phyloP scores from a whole-genome alignment of 192 early-diverging fungal species.

The Entomortierella parvispora region DNA sequence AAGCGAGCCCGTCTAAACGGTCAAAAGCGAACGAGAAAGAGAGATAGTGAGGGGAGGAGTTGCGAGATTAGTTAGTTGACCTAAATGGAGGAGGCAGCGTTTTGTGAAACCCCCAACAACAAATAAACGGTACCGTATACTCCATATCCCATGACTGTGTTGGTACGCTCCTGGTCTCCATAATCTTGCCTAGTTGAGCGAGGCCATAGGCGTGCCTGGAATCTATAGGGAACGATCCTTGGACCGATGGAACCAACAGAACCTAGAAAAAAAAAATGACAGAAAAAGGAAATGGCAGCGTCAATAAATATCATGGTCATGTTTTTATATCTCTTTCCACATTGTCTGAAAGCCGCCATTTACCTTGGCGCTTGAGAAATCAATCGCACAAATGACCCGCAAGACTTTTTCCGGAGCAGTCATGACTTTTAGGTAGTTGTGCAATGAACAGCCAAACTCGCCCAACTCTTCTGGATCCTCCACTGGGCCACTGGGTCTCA shows the following conservation, averaged over 20 bases:
- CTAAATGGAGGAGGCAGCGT: background rate
- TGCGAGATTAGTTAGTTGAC: background rate
- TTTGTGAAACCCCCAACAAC: too few relatives aligned
- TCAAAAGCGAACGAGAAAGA: background rate
- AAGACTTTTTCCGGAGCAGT: constrained; percentile 60
- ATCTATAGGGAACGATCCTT: constrained; percentile 48
- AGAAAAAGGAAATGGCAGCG: background rate
- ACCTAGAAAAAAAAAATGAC: constrained; percentile 17
- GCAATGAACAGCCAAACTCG: constrained; percentile 58
- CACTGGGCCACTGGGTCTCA: constrained; percentile 6
- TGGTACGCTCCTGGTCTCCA: constrained; percentile 17
- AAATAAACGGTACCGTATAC: constrained; percentile 50
- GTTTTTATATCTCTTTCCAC: background rate
- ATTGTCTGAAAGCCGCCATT: background rate
- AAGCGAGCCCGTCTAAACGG: constrained; percentile 56
- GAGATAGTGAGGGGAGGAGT: background rate
- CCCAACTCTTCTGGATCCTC: constrained; percentile 16
- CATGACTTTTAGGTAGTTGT: constrained; percentile 58
- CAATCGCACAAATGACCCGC: constrained; percentile 49
- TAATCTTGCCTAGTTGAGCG: constrained; percentile 53
- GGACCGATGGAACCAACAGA: constrained; percentile 65
- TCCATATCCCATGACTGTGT: constrained; percentile 41
- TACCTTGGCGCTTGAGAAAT: constrained; percentile 63
- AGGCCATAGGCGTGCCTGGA: constrained; percentile 62
- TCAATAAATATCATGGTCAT: background rate